Evolutionary conservation across 345 rosid species (phyloP).

Genomic region (Pistacia atlantica): DNA sequence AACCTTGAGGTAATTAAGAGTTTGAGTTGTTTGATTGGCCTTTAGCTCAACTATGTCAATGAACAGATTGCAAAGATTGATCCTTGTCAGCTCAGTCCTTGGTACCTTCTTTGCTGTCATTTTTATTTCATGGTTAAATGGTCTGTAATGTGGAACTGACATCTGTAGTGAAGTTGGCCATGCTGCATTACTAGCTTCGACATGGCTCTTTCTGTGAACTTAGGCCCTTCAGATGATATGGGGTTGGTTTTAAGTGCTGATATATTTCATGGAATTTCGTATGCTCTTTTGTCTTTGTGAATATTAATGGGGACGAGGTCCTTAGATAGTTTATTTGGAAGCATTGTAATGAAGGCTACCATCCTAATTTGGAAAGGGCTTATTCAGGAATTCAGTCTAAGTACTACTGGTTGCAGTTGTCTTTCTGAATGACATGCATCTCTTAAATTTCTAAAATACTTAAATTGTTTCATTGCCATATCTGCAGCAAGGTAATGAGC

Average conservation of each 20-base stretch:
- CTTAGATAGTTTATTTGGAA: neutral
- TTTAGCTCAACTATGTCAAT: neutral
- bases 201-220: neutral
- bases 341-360: neutral
- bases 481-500: conserved; percentile 82
- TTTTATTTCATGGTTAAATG: neutral
- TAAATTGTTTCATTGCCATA: conserved; percentile 25
- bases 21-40: neutral
- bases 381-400: neutral
- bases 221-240: neutral
- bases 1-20: neutral
- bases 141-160: neutral
- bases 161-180: neutral
- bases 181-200: neutral
- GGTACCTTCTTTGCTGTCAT: neutral
- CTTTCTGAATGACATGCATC: neutral
- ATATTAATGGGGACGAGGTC: neutral
- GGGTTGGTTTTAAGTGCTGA: neutral
- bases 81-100: neutral
- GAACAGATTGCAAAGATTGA: neutral
- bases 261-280: too few relatives aligned
- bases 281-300: neutral
- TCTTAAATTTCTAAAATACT: conserved; percentile 11
- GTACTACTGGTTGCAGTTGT: neutral
- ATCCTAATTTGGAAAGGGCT: neutral